These are phyloP conservation scores for Curvularia sp. DNA, from an alignment of 2,329 filamentous ascomycete genomes.

Conservation along the genomic window DNA sequence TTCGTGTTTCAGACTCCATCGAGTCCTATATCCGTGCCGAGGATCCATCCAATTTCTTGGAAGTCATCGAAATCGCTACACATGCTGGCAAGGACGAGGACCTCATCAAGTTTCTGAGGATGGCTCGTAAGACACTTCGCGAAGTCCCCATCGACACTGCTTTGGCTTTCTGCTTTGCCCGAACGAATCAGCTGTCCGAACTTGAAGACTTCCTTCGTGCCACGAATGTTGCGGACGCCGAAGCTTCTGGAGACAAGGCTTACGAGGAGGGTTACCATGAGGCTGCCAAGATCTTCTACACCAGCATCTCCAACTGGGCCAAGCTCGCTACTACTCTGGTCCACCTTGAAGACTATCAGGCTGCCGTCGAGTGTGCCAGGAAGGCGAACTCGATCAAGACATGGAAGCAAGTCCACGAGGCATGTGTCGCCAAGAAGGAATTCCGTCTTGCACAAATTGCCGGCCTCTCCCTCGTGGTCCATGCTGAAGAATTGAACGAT, in stretches of 20 bases:
- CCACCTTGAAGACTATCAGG: slow-evolving; percentile 96
- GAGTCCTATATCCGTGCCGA: slow-evolving; percentile 96
- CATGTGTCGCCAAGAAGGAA: slow-evolving; percentile 96
- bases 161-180: slow-evolving; percentile 90
- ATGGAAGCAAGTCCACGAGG: slow-evolving; percentile 98
- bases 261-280: slow-evolving; percentile 93
- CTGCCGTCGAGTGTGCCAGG: slow-evolving; percentile 94
- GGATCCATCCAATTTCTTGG: slow-evolving; percentile 89
- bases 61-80: slow-evolving; percentile 95
- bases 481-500: slow-evolving; percentile 91
- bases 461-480: slow-evolving; percentile 95
- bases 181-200: slow-evolving; percentile 88
- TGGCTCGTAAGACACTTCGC: slow-evolving; percentile 95
- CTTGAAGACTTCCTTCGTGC: slow-evolving; percentile 94
- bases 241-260: slow-evolving; percentile 97
- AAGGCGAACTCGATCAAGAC: slow-evolving; percentile 99
- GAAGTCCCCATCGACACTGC: slow-evolving; percentile 94
- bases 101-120: slow-evolving; percentile 92
- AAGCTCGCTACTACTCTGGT: slow-evolving; percentile 97
- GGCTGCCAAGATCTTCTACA: slow-evolving; percentile 98
- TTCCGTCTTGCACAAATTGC: slow-evolving; percentile 99
- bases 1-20: slow-evolving; percentile 89
- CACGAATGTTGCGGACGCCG: slow-evolving; percentile 93
- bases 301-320: slow-evolving; percentile 98
- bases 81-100: slow-evolving; percentile 98